Evolutionary conservation across 1,284 basidiomycete genomes (phyloP), one percentile per base, ranked within the genome.

Genomic region (Neonothopanus nambi): DNA sequence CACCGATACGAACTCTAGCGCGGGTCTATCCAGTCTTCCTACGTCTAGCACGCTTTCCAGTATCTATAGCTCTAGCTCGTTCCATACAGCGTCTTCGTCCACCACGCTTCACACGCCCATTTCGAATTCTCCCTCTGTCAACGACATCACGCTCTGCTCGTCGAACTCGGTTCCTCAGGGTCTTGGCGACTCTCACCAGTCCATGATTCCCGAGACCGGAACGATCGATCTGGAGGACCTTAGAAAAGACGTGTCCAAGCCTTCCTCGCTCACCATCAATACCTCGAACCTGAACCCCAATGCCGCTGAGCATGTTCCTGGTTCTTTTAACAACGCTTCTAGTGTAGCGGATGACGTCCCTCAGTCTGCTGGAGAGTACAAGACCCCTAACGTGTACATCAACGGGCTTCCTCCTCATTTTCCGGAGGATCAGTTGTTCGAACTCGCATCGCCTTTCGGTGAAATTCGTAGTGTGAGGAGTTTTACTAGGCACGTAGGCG

Each of bases 391-490:
- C 58, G 81, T 86, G 2, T 86, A 86, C 62, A 84, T 86, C 65
- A 86, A 86, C 61, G 84, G 84, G 4, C 73, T 86, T 4, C 83
- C 82, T 2, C 80, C 84, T 9, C 77, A 84, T 64, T 85, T 74
- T 61, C 79, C 82, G 0, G 84, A 85, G 58, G 81, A 83, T 54
- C 76, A 84, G 52, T 69, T 86, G 28, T 81, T 78, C 60, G 77
- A 77, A 28, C 76, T 86, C 33, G 71, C 80, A 21, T 67, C 72
- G 18, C 79, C 76, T 17, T 86, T 77, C 59, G 84, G 84, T 6
- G 69, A 70, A 23, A 76, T 86, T 12, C 69, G 76, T 58, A 85
- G 83, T 52, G 83, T 85, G 13, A 67, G 84, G 52, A 83, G 80
- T 33, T 86, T 86, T 57, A 85, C 84, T 48, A 71, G 84, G 28